Evolutionary conservation across 139 green algal species (phyloP), one percentile per base, ranked within the genome.

Genomic region (Eudorina sp.): DNA sequence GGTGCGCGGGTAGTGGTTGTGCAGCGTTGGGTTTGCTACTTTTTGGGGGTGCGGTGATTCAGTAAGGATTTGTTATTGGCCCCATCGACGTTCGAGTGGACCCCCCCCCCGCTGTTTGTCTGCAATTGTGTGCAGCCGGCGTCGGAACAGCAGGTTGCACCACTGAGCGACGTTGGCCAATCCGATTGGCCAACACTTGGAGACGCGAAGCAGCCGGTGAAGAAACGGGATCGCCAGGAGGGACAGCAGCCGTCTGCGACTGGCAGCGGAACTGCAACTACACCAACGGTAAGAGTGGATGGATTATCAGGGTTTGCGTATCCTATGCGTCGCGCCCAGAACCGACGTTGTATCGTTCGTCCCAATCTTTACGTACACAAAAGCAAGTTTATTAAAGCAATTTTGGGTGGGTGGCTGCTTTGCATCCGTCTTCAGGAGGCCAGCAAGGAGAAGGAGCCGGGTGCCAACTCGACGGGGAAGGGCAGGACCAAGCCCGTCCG

Each of bases 131-230:
- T 43, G 51, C 41, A 66, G 79, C 79, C 66, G 3, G 40, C 48
- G 46, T 48, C 62, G 38, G 88, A 64, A 18, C 13, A 66, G 23
- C 68, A 79, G 19, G 87, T 85, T 41, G 77, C 60, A 6, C 77
- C 80, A 1, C 66, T 88, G 55, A 70, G 73, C 23, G 88, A 85
- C 16, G 86, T 86, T 4, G 64, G 41, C 29, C 66, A 83, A 0
- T 68, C 76, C 2, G 74, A 84, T n/a, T 98, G 96, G 96, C 96
- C 96, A 0, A 94, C 95, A 0, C 90, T 98, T 43, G 96, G 92
- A 0, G 96, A 97, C 81, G 93, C 95, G 7, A 98, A 98, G 79
- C 91, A 96, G 73, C 93, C 93, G 4, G 45, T 91, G 5, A 92
- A 93, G 53, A 97, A 97, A 91, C 94, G 95, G 58, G 92, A 96